Evolutionary conservation across 495 filamentous ascomycete genomes (phyloP), one percentile per base, ranked within the genome.

Genomic region (Lophium mytilinum): DNA sequence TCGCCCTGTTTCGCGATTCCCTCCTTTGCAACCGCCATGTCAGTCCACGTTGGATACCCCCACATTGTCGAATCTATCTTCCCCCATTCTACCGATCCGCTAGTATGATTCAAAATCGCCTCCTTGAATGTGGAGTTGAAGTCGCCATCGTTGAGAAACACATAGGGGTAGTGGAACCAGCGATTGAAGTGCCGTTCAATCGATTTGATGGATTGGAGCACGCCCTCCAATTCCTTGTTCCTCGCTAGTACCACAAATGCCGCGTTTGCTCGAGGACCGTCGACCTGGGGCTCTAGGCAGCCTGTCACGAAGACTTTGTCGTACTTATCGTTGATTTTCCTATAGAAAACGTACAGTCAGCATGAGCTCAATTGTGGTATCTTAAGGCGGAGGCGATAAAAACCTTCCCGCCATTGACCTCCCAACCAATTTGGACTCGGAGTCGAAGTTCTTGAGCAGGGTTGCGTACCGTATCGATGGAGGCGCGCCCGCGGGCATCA

Each of bases 111-210:
- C 66, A 78, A 72, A 43, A 99, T 83, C 0, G 83, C 85, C 47
- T 89, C 87, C 72, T 87, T 92, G 80, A 99, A 99, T 4, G 84
- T 87, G 63, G 84, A 78, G 70, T 96, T 88, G 80, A 99, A 99
- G 48, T 96, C 91, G 30, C 84, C 94, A 67, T 99, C 93, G 71
- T 99, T 99, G 58, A 99, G 76, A 74, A 99, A 99, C 55, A 99
- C 94, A 71, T 97, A 99, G 33, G 93, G 93, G 70, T 99, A 99
- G 71, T 96, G 80, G 70, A 90, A 99, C 94, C 94, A 97, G 56
- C 92, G 82, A 73, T 99, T 99, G 81, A 99, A 99, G 69, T 99
- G 93, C 57, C 93, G 81, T 76, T 99, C 93, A 61, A 99, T 93
- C 50, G 91, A 96, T 76, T 96, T 96, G 61, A 99, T 80, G 9